Base-by-base conservation (phyloP, 495 filamentous ascomycete species). In the Lindgomyces ingoldianus region DNA sequence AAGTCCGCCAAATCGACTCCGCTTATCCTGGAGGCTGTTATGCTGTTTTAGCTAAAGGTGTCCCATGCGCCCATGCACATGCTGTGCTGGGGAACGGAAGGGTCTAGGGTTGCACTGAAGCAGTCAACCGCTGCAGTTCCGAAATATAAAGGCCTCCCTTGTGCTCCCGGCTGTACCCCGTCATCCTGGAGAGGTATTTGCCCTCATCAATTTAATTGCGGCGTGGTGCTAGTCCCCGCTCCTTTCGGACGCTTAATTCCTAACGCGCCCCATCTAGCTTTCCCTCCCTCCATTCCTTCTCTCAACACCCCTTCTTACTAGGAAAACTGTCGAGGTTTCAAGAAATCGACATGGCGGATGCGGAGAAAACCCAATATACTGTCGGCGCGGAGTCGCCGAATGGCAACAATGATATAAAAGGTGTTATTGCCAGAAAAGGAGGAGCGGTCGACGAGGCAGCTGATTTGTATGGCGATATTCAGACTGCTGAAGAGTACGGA, bases 401-500 rank as follows among this genome's bases (percentile, higher is more conserved):
- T 45, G 47, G 16, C 18, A 46, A 53, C 16, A 14, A 60, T 66
- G 62, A 22, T 22, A 24, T 65, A 12, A 51, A 51, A 27, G 54
- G 52, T n/a, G 46, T 65, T 21, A 54, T 65, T 14, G 45, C 33
- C 6, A 11, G 41, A 16, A 66, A 60, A 39, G 63, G 57, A 16
- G 48, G 6, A 14, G 65, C 57, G 14, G 60, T 68, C 21, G 76
- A 62, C 36, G 77, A 79, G 59, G 77, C 76, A n/a, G 72, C 76
- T 9, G 77, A 75, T 57, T 59, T 76, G 36, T 79, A 74, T 64
- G 77, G 77, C 44, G 73, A 78, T 62, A 22, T 76, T 2, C 54
- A 70, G 26, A 73, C 74, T 10, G 75, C 75, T 27, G 76, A 79
- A 65, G 68, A 77, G 47, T 78, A 75, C 55, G 75, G 76, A 33